Evolutionary conservation across 2,329 filamentous ascomycete genomes (phyloP).

Genomic region (Diatrype stigma): DNA sequence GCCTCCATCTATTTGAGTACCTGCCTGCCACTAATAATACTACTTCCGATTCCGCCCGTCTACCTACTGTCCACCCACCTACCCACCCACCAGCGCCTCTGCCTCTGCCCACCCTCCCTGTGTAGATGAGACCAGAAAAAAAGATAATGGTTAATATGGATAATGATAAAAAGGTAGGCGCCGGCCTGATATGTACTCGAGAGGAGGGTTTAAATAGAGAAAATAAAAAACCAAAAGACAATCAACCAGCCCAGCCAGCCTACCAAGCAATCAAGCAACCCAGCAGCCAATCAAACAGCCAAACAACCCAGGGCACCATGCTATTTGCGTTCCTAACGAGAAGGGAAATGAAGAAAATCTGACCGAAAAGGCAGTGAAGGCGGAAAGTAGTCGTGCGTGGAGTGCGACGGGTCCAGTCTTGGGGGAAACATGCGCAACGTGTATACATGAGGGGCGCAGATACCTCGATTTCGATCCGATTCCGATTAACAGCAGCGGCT

Average conservation of each 20-base stretch:
- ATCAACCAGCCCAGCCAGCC: neutral
- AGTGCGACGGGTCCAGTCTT: too few species aligned
- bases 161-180: too few species aligned
- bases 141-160: too few species aligned
- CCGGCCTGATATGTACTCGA: too few species aligned
- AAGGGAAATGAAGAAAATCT: neutral
- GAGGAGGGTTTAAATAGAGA: neutral
- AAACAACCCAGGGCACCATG: constrained; percentile 1
- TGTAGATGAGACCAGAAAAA: too few species aligned
- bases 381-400: neutral
- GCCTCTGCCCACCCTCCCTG: neutral
- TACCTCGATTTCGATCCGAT: neutral
- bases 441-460: too few species aligned
- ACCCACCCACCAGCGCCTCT: too few species aligned
- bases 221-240: neutral
- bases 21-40: too few species aligned
- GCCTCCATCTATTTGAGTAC: neutral
- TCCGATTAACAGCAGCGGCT: too few species aligned
- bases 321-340: neutral
- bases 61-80: too few species aligned
- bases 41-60: too few species aligned
- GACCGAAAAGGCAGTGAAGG: neutral
- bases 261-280: neutral
- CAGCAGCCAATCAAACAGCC: too few species aligned
- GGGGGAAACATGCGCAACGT: neutral